Evolutionary conservation across 1,139 yeast species (phyloP), one percentile per base, ranked within the genome.

Genomic region (Geotrichum siamense): DNA sequence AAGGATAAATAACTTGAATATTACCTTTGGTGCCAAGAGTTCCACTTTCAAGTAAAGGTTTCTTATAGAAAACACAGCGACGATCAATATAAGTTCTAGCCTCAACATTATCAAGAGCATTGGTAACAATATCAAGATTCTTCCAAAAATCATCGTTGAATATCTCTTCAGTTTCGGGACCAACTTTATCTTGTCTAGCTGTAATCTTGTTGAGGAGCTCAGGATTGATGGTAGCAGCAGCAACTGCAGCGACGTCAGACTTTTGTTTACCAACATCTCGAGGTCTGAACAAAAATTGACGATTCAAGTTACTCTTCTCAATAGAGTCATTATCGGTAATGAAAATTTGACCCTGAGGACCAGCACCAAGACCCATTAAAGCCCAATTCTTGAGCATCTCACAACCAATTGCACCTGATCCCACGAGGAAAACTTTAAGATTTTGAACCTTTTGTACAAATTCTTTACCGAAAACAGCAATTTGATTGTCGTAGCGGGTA

Each of bases 301-400:
- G 82, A 67, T 91, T 91, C 65, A 91, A 76, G 62, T 91, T 91
- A 8, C 96, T 85, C 65, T 87, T 87, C 65, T 91, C 99, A 62
- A 91, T 91, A 3, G 93, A 77, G 60, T 91, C 99, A 61, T 81
- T 93, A 67, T 91, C 99, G 33, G 99, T 91, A 38, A 93, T 81
- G 42, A 68, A 67, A 51, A 91, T 84, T 55, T 77, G 74, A 58
- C 99, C 99, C 2, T 82, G 64, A 30, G 91, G 85, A 27, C 98
- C 97, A 21, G 94, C 73, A 27, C 95, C 97, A 47, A 91, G 70
- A 39, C 99, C 98, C 79, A 89, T 75, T 76, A 91, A 75, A 6
- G 98, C 96, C 97, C 97, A 91, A 61, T 87, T 89, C 67, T 91
- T 91, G 59, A 91, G 73, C 93, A 93, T 91, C 68, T 91, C 99